Conservation (phyloP, 2,329 filamentous ascomycete genomes). For the Cryphonectria radicalis region DNA sequence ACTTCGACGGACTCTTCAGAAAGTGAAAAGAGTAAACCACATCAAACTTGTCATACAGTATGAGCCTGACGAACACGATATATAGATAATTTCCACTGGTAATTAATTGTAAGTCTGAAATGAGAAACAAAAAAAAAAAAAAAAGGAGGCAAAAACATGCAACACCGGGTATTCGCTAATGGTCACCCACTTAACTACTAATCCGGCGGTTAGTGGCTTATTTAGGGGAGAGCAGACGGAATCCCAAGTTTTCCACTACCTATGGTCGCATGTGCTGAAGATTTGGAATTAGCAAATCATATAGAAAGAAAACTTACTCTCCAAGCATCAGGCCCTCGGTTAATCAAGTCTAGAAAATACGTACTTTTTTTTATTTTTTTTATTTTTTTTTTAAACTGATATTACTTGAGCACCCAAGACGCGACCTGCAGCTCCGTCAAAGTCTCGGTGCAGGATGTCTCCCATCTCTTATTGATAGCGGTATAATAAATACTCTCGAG, state of each 20-base stretch:
- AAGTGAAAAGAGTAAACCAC: too few relatives aligned
- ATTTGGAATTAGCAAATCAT: fast-evolving
- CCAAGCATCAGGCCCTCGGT: neutral
- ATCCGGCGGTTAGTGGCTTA: slow-evolving; percentile 8
- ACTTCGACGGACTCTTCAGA: too few relatives aligned
- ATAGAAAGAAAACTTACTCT: neutral
- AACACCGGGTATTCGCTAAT: slow-evolving; percentile 9
- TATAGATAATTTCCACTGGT: too few relatives aligned
- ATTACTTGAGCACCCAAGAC: too few relatives aligned
- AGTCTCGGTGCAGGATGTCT: too few relatives aligned
- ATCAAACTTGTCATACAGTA: too few relatives aligned
- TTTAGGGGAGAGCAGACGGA: slow-evolving; percentile 7
- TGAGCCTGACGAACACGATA: too few relatives aligned
- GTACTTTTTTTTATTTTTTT: too few relatives aligned
- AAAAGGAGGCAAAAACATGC: neutral
- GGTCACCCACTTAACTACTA: slow-evolving; percentile 10
- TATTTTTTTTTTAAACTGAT: too few relatives aligned
- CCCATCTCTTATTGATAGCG: neutral
- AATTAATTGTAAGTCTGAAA: too few relatives aligned
- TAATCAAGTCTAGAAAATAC: neutral
- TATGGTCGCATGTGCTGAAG: neutral
- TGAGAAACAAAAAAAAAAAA: too few relatives aligned
- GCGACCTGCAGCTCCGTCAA: too few relatives aligned
- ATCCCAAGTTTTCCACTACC: slow-evolving; percentile 10
- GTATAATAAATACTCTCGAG: neutral